A percentile compares a stretch with the other conserved stretches of the same genome.
Evolutionary conservation across 2,329 filamentous ascomycete species (phyloP).

Genomic region (Hypoxylon rubiginosum): DNA sequence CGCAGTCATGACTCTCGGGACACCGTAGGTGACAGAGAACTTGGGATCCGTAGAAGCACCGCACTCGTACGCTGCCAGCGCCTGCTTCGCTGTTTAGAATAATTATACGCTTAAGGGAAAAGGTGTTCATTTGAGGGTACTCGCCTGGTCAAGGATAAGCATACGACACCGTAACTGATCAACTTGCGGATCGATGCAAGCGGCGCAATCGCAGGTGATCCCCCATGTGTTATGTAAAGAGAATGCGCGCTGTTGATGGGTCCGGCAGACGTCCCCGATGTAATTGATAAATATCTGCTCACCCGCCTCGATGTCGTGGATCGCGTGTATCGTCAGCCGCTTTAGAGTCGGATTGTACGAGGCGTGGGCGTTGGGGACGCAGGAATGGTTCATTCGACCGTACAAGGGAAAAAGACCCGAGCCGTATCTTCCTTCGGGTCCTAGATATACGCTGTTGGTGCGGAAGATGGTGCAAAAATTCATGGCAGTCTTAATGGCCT

Average conservation of each 20-base stretch:
- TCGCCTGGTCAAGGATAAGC: conserved; percentile 31
- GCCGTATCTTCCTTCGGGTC: conserved; percentile 28
- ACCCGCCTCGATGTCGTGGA: conserved; percentile 42
- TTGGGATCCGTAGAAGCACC: conserved; percentile 17
- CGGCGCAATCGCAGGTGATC: conserved; percentile 36
- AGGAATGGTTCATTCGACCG: conserved; percentile 45
- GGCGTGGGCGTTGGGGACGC: conserved; percentile 43
- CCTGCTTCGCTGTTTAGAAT: conserved; percentile 4
- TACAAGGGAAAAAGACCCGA: conserved; percentile 43
- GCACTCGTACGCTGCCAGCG: conserved; percentile 32
- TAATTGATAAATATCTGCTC: conserved; percentile 46
- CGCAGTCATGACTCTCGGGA: conserved; percentile 20
- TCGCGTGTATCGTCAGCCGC: conserved; percentile 43
- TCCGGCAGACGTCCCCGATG: conserved; percentile 32
- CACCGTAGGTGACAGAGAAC: conserved; percentile 4
- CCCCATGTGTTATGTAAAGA: conserved; percentile 22
- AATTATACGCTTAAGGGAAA: background rate
- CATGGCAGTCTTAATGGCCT: conserved; percentile 13
- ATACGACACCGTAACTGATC: conserved; percentile 29
- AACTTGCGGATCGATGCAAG: conserved; percentile 33
- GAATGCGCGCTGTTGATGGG: conserved; percentile 30
- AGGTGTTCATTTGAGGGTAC: background rate
- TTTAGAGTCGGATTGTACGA: conserved; percentile 41
- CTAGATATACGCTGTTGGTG: conserved; percentile 33
- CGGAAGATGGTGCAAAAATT: conserved; percentile 32